Evolutionary conservation across 768 basidiomycete species (phyloP).

Genomic region (Tylopilus cervinicoccineus): DNA sequence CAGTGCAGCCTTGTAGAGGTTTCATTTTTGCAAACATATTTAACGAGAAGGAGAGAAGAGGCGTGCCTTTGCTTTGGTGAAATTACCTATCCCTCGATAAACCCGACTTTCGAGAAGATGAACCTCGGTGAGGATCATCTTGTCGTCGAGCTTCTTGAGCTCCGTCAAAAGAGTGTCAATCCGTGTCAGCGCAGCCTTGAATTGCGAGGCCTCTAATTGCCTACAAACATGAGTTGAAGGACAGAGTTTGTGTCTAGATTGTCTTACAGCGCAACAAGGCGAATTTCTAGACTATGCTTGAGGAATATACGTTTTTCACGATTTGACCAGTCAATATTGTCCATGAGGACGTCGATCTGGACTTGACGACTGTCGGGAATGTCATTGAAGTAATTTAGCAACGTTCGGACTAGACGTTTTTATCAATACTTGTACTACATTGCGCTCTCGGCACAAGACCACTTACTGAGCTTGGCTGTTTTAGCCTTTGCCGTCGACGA

Average conservation of each 20-base stretch:
- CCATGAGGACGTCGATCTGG: slow-evolving; percentile 82
- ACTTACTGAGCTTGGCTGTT: slow-evolving; percentile 87
- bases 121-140: slow-evolving; percentile 96
- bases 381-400: slow-evolving; percentile 82
- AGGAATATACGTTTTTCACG: slow-evolving; percentile 92
- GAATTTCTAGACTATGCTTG: slow-evolving; percentile 89
- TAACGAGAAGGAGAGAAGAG: neutral
- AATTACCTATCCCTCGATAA: slow-evolving; percentile 84
- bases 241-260: neutral
- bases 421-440: neutral
- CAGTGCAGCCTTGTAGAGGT: slow-evolving; percentile 60
- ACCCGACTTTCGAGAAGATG: slow-evolving; percentile 91
- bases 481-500: slow-evolving; percentile 96
- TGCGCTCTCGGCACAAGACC: neutral
- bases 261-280: slow-evolving; percentile 70
- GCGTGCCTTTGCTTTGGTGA: slow-evolving; percentile 82
- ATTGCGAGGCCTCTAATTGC: slow-evolving; percentile 71
- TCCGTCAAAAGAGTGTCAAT: slow-evolving; percentile 90
- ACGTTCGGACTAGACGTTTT: slow-evolving; percentile 68
- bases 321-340: slow-evolving; percentile 92
- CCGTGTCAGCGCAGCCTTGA: slow-evolving; percentile 71
- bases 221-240: slow-evolving; percentile 31
- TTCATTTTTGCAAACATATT: neutral
- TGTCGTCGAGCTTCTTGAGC: slow-evolving; percentile 91
- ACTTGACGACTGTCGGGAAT: slow-evolving; percentile 71